Conservation (phyloP, 2,329 filamentous ascomycete species). For the Pseudocercospora pini-densiflorae region DNA sequence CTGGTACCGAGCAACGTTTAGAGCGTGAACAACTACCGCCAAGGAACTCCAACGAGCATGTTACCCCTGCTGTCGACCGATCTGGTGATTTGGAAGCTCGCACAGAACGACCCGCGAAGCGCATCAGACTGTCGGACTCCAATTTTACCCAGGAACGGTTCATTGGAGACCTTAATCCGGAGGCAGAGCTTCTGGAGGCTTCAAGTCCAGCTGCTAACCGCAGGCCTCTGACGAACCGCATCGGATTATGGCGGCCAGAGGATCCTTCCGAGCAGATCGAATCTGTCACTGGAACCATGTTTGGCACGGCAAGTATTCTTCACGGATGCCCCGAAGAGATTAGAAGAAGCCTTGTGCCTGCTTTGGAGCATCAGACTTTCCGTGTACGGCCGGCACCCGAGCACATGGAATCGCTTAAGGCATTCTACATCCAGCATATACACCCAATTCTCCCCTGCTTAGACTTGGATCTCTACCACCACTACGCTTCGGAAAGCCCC, state of each 20-base stretch:
- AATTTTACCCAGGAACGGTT: slow-evolving; percentile 6
- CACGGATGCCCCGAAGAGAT: background rate
- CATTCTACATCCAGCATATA: slow-evolving; percentile 16
- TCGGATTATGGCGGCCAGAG: slow-evolving; percentile 20
- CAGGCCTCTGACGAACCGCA: slow-evolving; percentile 9
- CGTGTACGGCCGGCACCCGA: background rate
- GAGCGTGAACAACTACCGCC: background rate
- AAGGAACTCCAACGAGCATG: no score
- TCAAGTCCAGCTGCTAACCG: slow-evolving; percentile 6
- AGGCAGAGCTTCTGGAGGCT: slow-evolving; percentile 17
- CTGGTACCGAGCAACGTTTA: background rate
- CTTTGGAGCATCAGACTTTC: background rate
- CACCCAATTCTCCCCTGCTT: slow-evolving; percentile 17
- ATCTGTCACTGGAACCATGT: background rate
- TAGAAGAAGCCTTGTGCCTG: background rate
- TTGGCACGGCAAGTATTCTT: slow-evolving; percentile 13
- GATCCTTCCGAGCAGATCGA: background rate
- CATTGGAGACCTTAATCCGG: slow-evolving; percentile 24
- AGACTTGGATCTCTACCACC: background rate
- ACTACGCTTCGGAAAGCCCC: background rate
- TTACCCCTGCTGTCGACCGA: no score
- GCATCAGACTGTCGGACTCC: background rate
- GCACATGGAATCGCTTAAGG: slow-evolving; percentile 14
- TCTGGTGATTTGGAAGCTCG: background rate
- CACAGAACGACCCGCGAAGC: background rate